These are phyloP conservation scores for Copromyces sp. DNA, from an alignment of 495 filamentous ascomycete species.

Conservation along the genomic window DNA sequence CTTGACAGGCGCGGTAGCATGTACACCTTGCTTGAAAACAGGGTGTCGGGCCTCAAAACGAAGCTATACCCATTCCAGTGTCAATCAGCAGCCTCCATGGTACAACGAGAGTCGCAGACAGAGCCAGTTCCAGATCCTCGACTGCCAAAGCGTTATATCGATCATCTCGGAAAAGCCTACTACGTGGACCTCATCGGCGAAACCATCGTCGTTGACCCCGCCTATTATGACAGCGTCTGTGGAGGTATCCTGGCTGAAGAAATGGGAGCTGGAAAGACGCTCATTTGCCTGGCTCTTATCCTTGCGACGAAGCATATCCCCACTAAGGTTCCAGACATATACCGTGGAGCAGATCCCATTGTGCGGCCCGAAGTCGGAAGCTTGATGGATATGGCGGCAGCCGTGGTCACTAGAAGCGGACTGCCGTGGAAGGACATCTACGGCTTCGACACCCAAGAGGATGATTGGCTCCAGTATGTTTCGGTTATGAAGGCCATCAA, in stretches of 20 bases:
- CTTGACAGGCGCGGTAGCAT: constrained; percentile 50
- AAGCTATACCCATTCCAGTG: constrained; percentile 69
- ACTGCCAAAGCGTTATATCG: constrained; percentile 37
- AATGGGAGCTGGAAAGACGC: constrained; percentile 73
- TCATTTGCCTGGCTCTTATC: constrained; percentile 77
- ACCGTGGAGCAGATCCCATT: constrained; percentile 1
- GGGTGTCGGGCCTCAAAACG: constrained; percentile 54
- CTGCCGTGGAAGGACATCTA: constrained; percentile 61
- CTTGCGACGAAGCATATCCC: constrained; percentile 67
- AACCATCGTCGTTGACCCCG: constrained; percentile 48
- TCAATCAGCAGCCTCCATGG: constrained; percentile 73
- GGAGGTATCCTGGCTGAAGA: constrained; percentile 72
- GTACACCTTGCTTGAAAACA: constrained; percentile 46
- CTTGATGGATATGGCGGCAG: constrained; percentile 57
- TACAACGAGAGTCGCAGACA: constrained; percentile 67
- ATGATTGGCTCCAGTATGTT: constrained; percentile 28
- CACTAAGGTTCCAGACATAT: constrained; percentile 46
- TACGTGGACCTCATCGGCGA: constrained; percentile 64
- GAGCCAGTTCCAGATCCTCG: constrained; percentile 62
- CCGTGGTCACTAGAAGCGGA: constrained; percentile 51
- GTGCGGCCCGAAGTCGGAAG: constrained; percentile 16
- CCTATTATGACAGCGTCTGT: constrained; percentile 60
- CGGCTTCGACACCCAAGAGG: constrained; percentile 10
- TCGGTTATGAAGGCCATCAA: constrained; percentile 48
- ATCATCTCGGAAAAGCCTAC: constrained; percentile 53